Percentiles rank a stretch among this genome's conserved stretches.
These are phyloP conservation scores for Amanita inopinata DNA, from an alignment of 768 basidiomycete genomes.

Conservation along the genomic window DNA sequence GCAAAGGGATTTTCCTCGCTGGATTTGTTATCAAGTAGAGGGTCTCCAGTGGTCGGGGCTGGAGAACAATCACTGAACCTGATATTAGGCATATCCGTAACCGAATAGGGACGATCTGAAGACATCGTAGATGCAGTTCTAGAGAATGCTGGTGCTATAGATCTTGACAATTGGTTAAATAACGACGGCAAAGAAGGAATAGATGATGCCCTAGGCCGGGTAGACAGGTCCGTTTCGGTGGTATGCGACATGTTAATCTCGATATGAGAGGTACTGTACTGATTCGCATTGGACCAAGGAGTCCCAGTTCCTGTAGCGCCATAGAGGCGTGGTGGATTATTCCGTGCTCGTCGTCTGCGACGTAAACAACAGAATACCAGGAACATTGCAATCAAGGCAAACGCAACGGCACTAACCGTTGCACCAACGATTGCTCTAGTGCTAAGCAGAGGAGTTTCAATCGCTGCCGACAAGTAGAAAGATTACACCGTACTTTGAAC, in stretches of 20 bases:
- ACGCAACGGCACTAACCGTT: not conserved
- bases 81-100: not conserved
- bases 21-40: not conserved
- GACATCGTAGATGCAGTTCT: too few relatives aligned
- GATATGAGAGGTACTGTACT: not conserved
- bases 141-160: too few relatives aligned
- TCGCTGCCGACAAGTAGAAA: too few relatives aligned
- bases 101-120: not conserved
- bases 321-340: not conserved
- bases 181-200: not conserved
- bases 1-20: not conserved
- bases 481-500: not conserved
- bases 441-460: not conserved
- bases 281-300: not conserved
- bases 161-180: too few relatives aligned
- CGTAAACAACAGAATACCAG: not conserved
- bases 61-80: not conserved
- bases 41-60: not conserved
- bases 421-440: conserved; percentile 1
- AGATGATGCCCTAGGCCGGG: not conserved
- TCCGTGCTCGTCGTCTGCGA: not conserved
- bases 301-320: not conserved
- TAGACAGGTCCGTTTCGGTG: not conserved
- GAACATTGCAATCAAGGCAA: not conserved
- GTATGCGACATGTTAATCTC: not conserved